Evolutionary conservation across 257 asterid genomes (phyloP).

Genomic region (Capsicum chinense): DNA sequence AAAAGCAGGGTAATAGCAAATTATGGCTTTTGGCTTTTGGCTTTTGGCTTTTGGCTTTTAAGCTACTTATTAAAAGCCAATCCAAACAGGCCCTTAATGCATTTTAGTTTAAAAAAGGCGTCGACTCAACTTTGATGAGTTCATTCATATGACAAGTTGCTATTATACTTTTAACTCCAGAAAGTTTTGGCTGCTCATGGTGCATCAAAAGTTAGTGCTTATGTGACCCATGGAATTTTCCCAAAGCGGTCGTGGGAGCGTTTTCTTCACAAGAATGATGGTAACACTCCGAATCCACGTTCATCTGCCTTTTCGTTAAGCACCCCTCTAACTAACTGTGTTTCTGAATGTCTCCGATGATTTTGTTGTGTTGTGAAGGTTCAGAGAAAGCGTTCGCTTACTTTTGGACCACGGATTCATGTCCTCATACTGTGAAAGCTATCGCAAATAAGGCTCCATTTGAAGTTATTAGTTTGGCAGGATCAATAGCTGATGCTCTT

Average conservation of each 20-base stretch:
- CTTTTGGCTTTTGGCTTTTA: no score
- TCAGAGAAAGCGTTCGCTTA: conserved; percentile 69
- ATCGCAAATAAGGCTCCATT: conserved; percentile 71
- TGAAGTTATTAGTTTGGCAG: conserved; percentile 87
- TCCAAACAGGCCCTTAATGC: no score
- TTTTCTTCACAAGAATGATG: conserved; percentile 68
- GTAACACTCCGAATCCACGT: conserved; percentile 41
- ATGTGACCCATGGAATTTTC: conserved; percentile 87
- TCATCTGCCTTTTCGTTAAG: neutral
- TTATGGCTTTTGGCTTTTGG: no score
- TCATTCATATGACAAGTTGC: conserved; percentile 16
- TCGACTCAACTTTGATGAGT: neutral
- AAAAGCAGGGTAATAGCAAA: no score
- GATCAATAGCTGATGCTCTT: conserved; percentile 91
- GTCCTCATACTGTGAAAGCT: conserved; percentile 78
- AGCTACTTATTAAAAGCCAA: no score
- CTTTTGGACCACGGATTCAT: conserved; percentile 95
- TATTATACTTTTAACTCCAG: conserved; percentile 43
- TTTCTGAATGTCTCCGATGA: conserved; percentile 27
- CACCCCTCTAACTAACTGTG: neutral
- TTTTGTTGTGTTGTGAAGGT: conserved; percentile 28
- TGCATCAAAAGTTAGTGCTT: conserved; percentile 91
- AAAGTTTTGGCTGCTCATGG: conserved; percentile 91
- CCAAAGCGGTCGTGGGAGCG: conserved; percentile 86
- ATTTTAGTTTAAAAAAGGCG: neutral